These are phyloP conservation scores for Leptomonas pyrrhocoris DNA, from an alignment of 208 protist species.

Conservation along the genomic window DNA sequence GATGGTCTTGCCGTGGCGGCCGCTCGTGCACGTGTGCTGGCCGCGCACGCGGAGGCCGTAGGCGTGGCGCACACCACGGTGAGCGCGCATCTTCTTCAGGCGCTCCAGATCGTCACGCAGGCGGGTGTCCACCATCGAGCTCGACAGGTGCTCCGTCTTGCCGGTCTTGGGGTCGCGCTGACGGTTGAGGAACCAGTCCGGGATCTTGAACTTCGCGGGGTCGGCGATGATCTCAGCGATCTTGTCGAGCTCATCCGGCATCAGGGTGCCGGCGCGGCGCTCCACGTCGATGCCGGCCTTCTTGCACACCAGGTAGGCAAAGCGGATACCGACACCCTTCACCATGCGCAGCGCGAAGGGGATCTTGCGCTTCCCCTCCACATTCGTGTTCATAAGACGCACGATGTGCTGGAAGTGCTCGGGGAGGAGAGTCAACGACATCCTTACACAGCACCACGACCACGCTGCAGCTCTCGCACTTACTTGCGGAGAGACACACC, in stretches of 20 bases:
- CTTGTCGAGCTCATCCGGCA: slow-evolving; percentile 96
- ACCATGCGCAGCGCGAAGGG: slow-evolving; percentile 97
- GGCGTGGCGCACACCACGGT: slow-evolving; percentile 99
- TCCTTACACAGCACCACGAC: neutral
- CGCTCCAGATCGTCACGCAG: slow-evolving; percentile 99
- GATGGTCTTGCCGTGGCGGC: slow-evolving; percentile 95
- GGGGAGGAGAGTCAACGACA: no score
- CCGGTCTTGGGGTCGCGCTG: slow-evolving; percentile 98
- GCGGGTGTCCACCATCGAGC: slow-evolving; percentile 97
- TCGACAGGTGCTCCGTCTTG: slow-evolving; percentile 97
- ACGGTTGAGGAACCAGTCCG: slow-evolving; percentile 99
- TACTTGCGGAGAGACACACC: slow-evolving; percentile 85
- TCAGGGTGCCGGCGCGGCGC: slow-evolving; percentile 95
- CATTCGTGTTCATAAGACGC: no score
- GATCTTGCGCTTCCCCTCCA: slow-evolving; percentile 98
- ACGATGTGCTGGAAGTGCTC: no score
- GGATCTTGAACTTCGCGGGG: slow-evolving; percentile 99
- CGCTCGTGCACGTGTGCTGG: slow-evolving; percentile 99
- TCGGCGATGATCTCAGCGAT: slow-evolving; percentile 98
- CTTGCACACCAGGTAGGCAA: slow-evolving; percentile 98
- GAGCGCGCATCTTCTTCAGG: slow-evolving; percentile 99
- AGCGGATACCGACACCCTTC: slow-evolving; percentile 99
- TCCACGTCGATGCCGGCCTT: slow-evolving; percentile 98
- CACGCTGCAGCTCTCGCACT: slow-evolving; percentile 5
- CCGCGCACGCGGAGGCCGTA: no score